Evolutionary conservation across 176 grass and related monocot genomes (phyloP), one percentile per base, ranked within the genome.

Genomic region (Bromus sterilis): DNA sequence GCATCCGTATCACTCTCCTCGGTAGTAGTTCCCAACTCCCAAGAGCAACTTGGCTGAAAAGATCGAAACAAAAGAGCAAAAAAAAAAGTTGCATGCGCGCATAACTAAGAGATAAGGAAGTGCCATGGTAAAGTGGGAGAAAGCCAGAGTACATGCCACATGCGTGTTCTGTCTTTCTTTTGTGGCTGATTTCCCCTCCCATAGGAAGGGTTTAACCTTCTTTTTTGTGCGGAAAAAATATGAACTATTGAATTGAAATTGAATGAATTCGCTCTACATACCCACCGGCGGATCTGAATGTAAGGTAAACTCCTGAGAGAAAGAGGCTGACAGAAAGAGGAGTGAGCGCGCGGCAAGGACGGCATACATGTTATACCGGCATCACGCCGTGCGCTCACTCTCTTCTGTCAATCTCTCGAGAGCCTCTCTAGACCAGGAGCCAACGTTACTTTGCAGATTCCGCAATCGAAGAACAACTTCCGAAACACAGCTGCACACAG

Each of bases 381-480:
- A 11, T 78, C 64, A 34, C 58, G 24, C 13, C 84, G 2, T 86
- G 93, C 84, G 93, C 93, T 95, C 93, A 93, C 93, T 95, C 93
- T 95, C 93, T 95, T 95, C 93, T 95, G 93, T 95, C 93, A 95
- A 91, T 87, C 93, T 80, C 82, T 39, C 10, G 0, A 72, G 44
- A 12, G 34, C 6, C 12, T 85, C 63, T 56, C 12, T 11, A 1
- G 11, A 42, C 2, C 29, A 23, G 0, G 11, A 72, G 39, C 2
- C 35, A 6, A 0, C 0, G 9, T 80, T 36, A n/a, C 28, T 56
- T 34, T 0, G 1, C 18, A 26, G 20, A 46, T 0, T 2, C 1
- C 0, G 18, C 5, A 37, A 59, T 9, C 1, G 7, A 21, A 0
- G 0, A 30, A 18, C 9, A 42, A 34, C 1, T 2, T 51, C 21